These are phyloP conservation scores for Glycyrrhiza uralensis DNA, from an alignment of 306 rosid species.

Conservation along the genomic window DNA sequence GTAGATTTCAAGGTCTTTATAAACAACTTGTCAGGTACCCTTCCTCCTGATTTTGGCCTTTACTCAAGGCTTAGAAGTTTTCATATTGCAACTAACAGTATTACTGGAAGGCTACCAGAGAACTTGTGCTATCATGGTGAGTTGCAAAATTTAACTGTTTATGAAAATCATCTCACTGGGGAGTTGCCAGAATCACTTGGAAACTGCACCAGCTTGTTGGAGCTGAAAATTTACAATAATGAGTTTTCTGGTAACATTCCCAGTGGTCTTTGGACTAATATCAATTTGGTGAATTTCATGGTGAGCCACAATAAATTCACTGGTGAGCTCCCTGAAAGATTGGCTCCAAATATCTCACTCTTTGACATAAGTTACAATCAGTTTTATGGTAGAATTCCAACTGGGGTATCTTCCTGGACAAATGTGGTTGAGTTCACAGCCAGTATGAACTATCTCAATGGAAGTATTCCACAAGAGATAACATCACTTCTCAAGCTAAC, in stretches of 20 bases:
- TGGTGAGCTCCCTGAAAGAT: slow-evolving; percentile 55
- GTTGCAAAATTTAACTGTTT: slow-evolving; percentile 37
- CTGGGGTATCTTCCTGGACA: slow-evolving; percentile 46
- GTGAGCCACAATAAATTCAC: slow-evolving; percentile 44
- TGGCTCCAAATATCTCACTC: slow-evolving; percentile 35
- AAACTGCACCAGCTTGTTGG: slow-evolving; percentile 39
- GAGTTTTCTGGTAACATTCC: slow-evolving; percentile 55
- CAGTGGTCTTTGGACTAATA: slow-evolving; percentile 70
- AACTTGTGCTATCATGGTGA: slow-evolving; percentile 44
- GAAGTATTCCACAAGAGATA: slow-evolving; percentile 53
- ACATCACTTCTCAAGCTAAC: slow-evolving; percentile 37
- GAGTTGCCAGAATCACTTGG: slow-evolving; percentile 63
- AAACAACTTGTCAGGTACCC: slow-evolving; percentile 54
- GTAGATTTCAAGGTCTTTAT: slow-evolving; percentile 26
- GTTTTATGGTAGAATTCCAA: slow-evolving; percentile 58
- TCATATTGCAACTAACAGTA: slow-evolving; percentile 33
- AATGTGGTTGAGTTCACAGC: slow-evolving; percentile 46
- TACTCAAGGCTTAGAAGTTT: slow-evolving; percentile 38
- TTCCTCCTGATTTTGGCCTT: slow-evolving; percentile 62
- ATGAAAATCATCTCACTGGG: slow-evolving; percentile 49
- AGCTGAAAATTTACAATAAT: slow-evolving; percentile 33
- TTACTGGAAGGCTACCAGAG: slow-evolving; percentile 55
- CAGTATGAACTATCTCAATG: slow-evolving; percentile 50
- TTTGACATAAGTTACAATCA: slow-evolving; percentile 52
- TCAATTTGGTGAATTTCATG: slow-evolving; percentile 27